Evolutionary conservation across 2,329 filamentous ascomycete genomes (phyloP).

Genomic region (Triangularia setosa): DNA sequence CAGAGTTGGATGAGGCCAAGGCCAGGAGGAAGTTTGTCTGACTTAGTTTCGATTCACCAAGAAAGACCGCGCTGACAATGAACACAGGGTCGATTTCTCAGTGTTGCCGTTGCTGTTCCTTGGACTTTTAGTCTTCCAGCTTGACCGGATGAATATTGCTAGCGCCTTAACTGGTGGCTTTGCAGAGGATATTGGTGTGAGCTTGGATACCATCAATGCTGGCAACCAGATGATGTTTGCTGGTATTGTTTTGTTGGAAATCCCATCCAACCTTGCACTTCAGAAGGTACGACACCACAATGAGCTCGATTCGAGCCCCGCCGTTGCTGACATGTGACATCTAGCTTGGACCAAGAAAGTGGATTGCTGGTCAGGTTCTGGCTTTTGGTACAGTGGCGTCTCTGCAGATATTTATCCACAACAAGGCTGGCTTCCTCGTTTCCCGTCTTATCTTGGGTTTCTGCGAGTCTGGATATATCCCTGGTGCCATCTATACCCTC

Average conservation of each 20-base stretch:
- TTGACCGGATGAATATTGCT: conserved; percentile 51
- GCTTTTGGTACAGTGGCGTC: conserved; percentile 45
- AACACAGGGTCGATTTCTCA: conserved; percentile 40
- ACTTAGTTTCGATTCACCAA: background rate
- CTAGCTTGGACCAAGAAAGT: conserved; percentile 39
- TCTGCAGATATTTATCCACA: conserved; percentile 40
- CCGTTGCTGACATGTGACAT: background rate
- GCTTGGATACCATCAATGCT: conserved; percentile 46
- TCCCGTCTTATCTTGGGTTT: conserved; percentile 44
- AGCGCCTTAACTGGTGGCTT: conserved; percentile 48
- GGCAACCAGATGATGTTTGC: conserved; percentile 53
- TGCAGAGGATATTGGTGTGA: conserved; percentile 38
- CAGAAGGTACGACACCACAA: conserved; percentile 24
- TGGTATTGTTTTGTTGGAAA: conserved; percentile 47
- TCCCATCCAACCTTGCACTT: conserved; percentile 47
- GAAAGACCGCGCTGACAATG: background rate
- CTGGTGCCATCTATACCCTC: conserved; percentile 47
- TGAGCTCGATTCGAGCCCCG: background rate
- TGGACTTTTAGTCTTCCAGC: conserved; percentile 47
- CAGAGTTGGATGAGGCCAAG: background rate
- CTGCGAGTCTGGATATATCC: conserved; percentile 50
- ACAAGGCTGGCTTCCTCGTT: conserved; percentile 42
- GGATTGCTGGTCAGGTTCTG: conserved; percentile 47
- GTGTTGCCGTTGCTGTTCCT: conserved; percentile 48
- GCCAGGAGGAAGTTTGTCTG: background rate